Percentiles rank a stretch among this genome's conserved stretches.
Conservation (phyloP, 257 asterid species). For the Gentiana dahurica region DNA sequence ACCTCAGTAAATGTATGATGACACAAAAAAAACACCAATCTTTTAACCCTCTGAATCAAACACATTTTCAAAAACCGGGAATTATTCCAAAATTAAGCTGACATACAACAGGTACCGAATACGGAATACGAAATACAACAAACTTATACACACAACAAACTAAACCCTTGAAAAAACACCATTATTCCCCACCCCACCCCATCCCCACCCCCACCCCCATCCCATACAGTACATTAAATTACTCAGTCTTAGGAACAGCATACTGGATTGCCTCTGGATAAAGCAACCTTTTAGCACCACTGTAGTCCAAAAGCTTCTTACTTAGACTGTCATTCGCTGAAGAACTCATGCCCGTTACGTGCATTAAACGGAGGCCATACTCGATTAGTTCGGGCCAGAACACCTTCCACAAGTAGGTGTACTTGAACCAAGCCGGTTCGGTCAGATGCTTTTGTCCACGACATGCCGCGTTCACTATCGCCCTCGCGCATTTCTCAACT, state of each 20-base stretch:
- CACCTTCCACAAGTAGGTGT: conserved; percentile 21
- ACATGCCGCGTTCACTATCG: conserved; percentile 21
- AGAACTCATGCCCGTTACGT: conserved; percentile 6
- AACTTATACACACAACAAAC: too few species aligned
- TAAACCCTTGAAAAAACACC: too few species aligned
- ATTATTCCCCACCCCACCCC: too few species aligned
- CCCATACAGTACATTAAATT: neutral
- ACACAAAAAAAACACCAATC: too few species aligned
- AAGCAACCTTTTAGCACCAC: conserved; percentile 12
- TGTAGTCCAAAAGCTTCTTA: conserved; percentile 22
- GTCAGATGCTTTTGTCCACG: conserved; percentile 27
- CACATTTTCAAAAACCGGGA: too few species aligned
- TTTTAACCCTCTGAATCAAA: too few species aligned
- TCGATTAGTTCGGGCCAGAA: conserved; percentile 23
- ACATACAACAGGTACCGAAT: too few species aligned
- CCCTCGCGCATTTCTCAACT: conserved; percentile 16
- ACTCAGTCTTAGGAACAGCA: conserved; percentile 12
- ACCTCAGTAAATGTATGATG: too few species aligned
- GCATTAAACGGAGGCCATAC: conserved; percentile 12
- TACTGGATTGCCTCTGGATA: conserved; percentile 20
- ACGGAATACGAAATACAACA: too few species aligned
- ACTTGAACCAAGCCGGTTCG: conserved; percentile 26
- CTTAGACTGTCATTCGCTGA: conserved; percentile 11
- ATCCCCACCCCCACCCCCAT: too few species aligned
- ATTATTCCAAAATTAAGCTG: too few species aligned